These are phyloP conservation scores for Globisporangium megalacanthum DNA, from an alignment of 352 stramenopile genomes.

Conservation along the genomic window DNA sequence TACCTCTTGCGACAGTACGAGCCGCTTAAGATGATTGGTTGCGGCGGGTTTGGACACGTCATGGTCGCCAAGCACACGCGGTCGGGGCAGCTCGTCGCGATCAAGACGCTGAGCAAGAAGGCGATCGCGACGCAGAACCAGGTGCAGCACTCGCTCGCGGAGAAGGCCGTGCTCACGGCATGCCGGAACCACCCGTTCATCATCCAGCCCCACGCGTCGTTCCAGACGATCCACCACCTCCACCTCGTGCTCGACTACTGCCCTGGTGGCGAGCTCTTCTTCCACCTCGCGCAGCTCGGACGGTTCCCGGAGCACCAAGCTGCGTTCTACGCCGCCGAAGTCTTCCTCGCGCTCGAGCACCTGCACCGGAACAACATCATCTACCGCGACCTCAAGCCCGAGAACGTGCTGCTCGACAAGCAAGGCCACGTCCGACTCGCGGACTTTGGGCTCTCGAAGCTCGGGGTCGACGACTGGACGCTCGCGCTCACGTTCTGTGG, in stretches of 20 bases:
- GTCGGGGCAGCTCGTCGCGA: conserved; percentile 59
- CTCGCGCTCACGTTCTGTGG: conserved; percentile 80
- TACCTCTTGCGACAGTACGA: conserved; percentile 77
- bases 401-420: conserved; percentile 88
- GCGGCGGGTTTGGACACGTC: conserved; percentile 84
- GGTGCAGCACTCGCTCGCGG: conserved; percentile 77
- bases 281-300: conserved; percentile 72
- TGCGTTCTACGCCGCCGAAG: conserved; percentile 85
- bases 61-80: conserved; percentile 63
- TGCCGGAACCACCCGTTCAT: conserved; percentile 89
- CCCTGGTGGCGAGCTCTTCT: conserved; percentile 78
- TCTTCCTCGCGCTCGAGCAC: conserved; percentile 77
- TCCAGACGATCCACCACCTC: conserved; percentile 82
- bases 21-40: conserved; percentile 73
- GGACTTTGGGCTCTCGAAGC: conserved; percentile 89
- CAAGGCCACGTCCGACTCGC: conserved; percentile 84
- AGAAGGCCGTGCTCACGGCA: conserved; percentile 86
- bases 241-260: conserved; percentile 75
- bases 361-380: conserved; percentile 73
- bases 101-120: conserved; percentile 84
- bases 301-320: conserved; percentile 75
- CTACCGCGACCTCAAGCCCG: conserved; percentile 88
- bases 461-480: conserved; percentile 54
- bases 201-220: conserved; percentile 83
- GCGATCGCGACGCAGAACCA: conserved; percentile 75